phyloP scores from a whole-genome alignment of 163 green algal genomes.

The Trebouxiophyceae sp. region DNA sequence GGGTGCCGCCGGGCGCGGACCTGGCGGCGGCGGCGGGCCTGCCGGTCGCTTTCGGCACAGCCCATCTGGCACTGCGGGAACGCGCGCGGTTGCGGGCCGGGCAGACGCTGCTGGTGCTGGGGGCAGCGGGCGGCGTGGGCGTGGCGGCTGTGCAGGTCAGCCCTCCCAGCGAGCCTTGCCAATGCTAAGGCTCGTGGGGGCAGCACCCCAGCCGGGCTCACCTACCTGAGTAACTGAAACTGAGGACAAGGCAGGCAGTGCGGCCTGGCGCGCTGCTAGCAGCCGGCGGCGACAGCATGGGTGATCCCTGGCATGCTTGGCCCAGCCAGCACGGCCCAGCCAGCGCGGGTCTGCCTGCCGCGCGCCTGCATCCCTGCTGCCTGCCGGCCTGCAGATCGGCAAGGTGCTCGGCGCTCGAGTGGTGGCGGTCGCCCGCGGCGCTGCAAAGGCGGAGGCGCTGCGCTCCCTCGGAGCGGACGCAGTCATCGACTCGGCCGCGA shows the following conservation, averaged over 20 bases:
- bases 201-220: too few relatives aligned
- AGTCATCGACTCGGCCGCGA: conserved; percentile 52
- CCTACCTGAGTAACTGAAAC: too few relatives aligned
- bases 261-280: too few relatives aligned
- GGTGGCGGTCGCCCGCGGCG: conserved; percentile 53
- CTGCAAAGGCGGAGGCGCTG: conserved; percentile 51
- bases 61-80: conserved; percentile 66
- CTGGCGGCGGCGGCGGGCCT: conserved; percentile 31
- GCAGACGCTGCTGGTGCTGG: conserved; percentile 77
- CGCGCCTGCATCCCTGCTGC: too few relatives aligned
- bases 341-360: too few relatives aligned
- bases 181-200: too few relatives aligned
- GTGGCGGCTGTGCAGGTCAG: conserved; percentile 75
- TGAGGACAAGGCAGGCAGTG: too few relatives aligned
- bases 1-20: conserved; percentile 14
- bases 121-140: conserved; percentile 75
- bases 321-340: too few relatives aligned
- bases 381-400: conserved; percentile 21
- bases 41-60: conserved; percentile 80
- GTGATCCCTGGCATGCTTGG: too few relatives aligned
- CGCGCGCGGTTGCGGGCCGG: conserved; percentile 44
- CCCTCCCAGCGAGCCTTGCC: neutral
- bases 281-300: too few relatives aligned
- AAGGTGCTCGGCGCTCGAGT: conserved; percentile 54
- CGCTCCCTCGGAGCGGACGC: conserved; percentile 50